Base-by-base conservation (phyloP, 1,284 basidiomycete species). In the Tremellales sp. region DNA sequence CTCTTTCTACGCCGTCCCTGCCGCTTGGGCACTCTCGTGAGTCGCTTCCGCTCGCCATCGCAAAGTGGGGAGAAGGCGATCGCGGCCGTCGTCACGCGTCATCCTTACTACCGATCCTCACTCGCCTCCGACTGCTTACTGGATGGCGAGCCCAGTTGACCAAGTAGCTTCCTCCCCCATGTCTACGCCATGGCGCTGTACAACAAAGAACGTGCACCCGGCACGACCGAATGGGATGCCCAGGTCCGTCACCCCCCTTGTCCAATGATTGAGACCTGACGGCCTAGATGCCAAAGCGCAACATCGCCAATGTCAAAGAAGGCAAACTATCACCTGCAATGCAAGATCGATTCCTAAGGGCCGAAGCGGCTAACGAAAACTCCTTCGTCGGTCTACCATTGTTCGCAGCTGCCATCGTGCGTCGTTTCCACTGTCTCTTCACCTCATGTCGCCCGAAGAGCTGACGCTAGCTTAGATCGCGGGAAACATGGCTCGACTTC, bases 271-370 rank as follows among this genome's bases (percentile, higher is more conserved):
- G 39, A 23, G 24, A 4, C 11, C 21, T 39, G 19, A 39, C 36
- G 8, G 7, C 13, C 13, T 33, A 39, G 36, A 8, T n/a, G 17
- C 54, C 70, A 40, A 86, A 82, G 68, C 86, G 91, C 66, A 86
- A 92, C 57, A 92, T 93, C 67, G 85, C 35, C 6, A 31, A 86
- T 48, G 89, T 88, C 12, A 85, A 87, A 63, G 87, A 84, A 17
- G 86, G 90, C 53, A 82, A 87, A 67, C 78, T 94, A 56, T 86
- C 84, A 65, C 85, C 87, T 49, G 75, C 82, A 46, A 91, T 92
- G 40, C 80, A 81, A 66, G 84, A 53, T 35, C 47, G 44, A 42
- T 65, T 47, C 49, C 17, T 56, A 17, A 53, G 61, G 23, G 64
- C 61, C 27, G 64, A 65, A 49, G 55, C 57, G 11, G 64, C 64